A percentile compares a stretch with the other conserved stretches of the same genome.
Conservation (phyloP, 2,329 filamentous ascomycete species). For the Purpureocillium takamizusanense region DNA sequence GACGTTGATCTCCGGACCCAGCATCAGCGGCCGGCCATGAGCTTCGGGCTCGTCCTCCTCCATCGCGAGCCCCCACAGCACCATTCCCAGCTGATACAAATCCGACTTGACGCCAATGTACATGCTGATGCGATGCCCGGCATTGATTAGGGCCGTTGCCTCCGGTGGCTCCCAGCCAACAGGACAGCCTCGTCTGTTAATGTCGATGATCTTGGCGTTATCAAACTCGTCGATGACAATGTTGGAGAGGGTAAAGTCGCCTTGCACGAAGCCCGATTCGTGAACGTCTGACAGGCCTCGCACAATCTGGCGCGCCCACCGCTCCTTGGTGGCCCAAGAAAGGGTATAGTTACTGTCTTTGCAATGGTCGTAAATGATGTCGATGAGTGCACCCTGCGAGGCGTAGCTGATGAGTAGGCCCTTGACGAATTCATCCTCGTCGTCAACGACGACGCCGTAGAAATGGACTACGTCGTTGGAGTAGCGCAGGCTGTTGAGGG, state of each 20-base stretch:
- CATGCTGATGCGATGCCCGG: conserved; percentile 85
- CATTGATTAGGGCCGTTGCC: conserved; percentile 74
- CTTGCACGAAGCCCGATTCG: conserved; percentile 92
- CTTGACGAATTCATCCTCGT: conserved; percentile 75
- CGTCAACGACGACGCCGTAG: conserved; percentile 81
- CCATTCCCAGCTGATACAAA: conserved; percentile 93
- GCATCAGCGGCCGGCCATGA: conserved; percentile 59
- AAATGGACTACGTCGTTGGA: conserved; percentile 76
- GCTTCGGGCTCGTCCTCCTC: conserved; percentile 85
- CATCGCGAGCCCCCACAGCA: conserved; percentile 83
- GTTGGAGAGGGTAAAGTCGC: conserved; percentile 94
- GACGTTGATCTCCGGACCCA: conserved; percentile 50
- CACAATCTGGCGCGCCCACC: conserved; percentile 88
- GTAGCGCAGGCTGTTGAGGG: conserved; percentile 66
- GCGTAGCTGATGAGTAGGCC: conserved; percentile 86
- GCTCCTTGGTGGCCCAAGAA: conserved; percentile 65
- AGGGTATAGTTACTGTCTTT: conserved; percentile 46
- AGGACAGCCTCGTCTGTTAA: conserved; percentile 93
- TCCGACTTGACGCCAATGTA: conserved; percentile 98
- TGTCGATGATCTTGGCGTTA: conserved; percentile 94
- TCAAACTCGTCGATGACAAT: conserved; percentile 83
- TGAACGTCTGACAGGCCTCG: conserved; percentile 86
- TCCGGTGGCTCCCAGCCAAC: conserved; percentile 97
- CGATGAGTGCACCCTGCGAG: conserved; percentile 77
- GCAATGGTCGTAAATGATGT: conserved; percentile 75